phyloP scores from a whole-genome alignment of 768 basidiomycete genomes.

The Chiua virens region DNA sequence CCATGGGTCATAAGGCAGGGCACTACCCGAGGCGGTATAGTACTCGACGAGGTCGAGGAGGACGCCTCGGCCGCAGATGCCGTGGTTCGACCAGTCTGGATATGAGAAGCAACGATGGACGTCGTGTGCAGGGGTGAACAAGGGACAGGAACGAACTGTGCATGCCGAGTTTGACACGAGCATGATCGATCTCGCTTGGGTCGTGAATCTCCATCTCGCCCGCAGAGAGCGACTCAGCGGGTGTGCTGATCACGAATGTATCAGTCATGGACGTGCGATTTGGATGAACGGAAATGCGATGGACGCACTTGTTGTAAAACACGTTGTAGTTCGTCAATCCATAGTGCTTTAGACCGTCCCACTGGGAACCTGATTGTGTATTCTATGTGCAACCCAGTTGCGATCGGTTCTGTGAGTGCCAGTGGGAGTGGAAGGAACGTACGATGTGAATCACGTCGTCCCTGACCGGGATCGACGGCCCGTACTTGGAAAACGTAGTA shows the following conservation, averaged over 20 bases:
- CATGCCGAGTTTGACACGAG: slow-evolving; percentile 54
- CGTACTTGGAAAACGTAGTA: slow-evolving; percentile 35
- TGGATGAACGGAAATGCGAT: too few species aligned
- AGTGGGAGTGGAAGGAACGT: not conserved
- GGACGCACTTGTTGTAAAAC: slow-evolving; percentile 60
- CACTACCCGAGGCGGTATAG: slow-evolving; percentile 39
- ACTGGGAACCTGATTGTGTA: slow-evolving; percentile 69
- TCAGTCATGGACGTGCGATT: not conserved
- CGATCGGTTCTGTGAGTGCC: too few species aligned
- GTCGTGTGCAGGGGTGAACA: not conserved
- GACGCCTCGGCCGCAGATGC: slow-evolving; percentile 68
- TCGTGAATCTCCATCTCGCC: slow-evolving; percentile 50
- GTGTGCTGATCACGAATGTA: slow-evolving; percentile 36
- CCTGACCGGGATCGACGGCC: slow-evolving; percentile 17
- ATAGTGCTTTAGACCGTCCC: slow-evolving; percentile 66
- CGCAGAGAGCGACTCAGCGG: slow-evolving; percentile 39
- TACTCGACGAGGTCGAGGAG: slow-evolving; percentile 62
- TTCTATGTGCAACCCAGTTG: slow-evolving; percentile 40
- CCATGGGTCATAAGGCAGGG: slow-evolving; percentile 67
- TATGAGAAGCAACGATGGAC: too few species aligned
- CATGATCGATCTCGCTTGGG: slow-evolving; percentile 48
- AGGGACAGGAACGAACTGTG: slow-evolving; percentile 51
- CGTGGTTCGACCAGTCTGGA: slow-evolving; percentile 68
- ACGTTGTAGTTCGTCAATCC: slow-evolving; percentile 51
- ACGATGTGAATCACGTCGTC: slow-evolving; percentile 62